Conservation (phyloP, 1,284 basidiomycete species). For the Schizophyllum commune region DNA sequence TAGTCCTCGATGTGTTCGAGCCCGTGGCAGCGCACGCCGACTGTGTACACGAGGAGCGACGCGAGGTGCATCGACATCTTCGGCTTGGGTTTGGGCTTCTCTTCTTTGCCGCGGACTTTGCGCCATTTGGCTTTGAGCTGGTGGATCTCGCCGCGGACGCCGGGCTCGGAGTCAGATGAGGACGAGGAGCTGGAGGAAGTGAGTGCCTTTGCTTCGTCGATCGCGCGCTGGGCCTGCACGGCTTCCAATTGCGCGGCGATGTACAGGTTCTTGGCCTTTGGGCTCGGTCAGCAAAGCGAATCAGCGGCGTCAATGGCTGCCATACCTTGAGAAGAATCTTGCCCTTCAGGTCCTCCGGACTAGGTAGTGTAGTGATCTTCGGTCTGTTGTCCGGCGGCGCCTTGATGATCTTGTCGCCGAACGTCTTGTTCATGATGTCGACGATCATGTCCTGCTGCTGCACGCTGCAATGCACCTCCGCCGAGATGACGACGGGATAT, state of each 20-base stretch:
- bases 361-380: conserved; percentile 60
- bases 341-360: conserved; percentile 80
- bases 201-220: neutral
- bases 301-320: neutral
- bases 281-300: neutral
- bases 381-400: conserved; percentile 41
- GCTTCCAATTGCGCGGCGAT: conserved; percentile 9
- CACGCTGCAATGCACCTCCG: conserved; percentile 86
- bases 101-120: conserved; percentile 2
- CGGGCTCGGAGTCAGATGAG: conserved; percentile 27
- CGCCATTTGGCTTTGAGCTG: conserved; percentile 8
- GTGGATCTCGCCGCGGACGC: neutral
- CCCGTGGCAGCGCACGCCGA: conserved; percentile 92
- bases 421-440: conserved; percentile 68
- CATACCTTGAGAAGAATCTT: conserved; percentile 69
- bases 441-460: conserved; percentile 82
- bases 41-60: conserved; percentile 84
- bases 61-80: conserved; percentile 75
- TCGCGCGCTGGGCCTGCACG: conserved; percentile 4
- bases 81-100: conserved; percentile 25
- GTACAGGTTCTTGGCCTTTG: conserved; percentile 16
- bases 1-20: conserved; percentile 92
- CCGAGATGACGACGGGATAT: conserved; percentile 92
- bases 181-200: conserved; percentile 27
- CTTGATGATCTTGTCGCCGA: conserved; percentile 71